phyloP scores from a whole-genome alignment of 441 rosid species.

The Aquilaria agallochum region DNA sequence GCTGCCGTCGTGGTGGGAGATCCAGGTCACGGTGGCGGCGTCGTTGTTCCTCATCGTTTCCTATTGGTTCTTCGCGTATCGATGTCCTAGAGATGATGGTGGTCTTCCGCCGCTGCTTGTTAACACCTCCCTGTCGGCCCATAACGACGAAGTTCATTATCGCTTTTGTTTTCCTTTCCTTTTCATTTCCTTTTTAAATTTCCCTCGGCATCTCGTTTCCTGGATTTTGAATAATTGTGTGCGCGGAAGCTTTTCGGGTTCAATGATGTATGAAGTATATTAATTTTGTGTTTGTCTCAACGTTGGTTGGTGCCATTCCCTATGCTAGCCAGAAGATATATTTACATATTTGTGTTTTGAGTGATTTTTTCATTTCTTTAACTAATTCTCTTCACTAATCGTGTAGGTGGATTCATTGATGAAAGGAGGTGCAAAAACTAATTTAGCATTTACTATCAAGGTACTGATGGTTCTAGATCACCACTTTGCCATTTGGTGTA shows the following conservation, averaged over 20 bases:
- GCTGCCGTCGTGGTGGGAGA: slow-evolving; percentile 85
- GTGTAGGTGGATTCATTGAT: slow-evolving; percentile 62
- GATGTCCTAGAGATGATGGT: slow-evolving; percentile 19
- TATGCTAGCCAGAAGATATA: too few species aligned
- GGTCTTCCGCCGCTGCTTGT: slow-evolving; percentile 29
- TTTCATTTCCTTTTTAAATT: neutral
- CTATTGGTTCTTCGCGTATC: slow-evolving; percentile 50
- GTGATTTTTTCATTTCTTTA: neutral
- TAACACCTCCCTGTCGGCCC: slow-evolving; percentile 31
- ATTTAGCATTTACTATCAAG: slow-evolving; percentile 72
- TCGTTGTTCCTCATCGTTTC: slow-evolving; percentile 46
- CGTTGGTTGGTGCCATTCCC: too few species aligned
- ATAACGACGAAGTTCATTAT: slow-evolving; percentile 52
- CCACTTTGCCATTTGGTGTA: neutral
- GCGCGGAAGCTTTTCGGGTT: too few species aligned
- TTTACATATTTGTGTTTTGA: neutral
- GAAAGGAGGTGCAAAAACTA: slow-evolving; percentile 57
- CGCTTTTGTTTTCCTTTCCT: neutral
- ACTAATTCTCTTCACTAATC: slow-evolving; percentile 59
- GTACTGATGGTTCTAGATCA: slow-evolving; percentile 22
- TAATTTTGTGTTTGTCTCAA: too few species aligned
- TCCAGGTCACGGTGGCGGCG: slow-evolving; percentile 63
- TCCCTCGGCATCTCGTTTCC: too few species aligned
- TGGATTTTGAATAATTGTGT: too few species aligned
- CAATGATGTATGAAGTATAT: too few species aligned